A percentile compares a stretch with the other conserved stretches of the same genome.
Conservation (phyloP, 805 yeast genomes). For the Wickerhamomyces bovis region DNA sequence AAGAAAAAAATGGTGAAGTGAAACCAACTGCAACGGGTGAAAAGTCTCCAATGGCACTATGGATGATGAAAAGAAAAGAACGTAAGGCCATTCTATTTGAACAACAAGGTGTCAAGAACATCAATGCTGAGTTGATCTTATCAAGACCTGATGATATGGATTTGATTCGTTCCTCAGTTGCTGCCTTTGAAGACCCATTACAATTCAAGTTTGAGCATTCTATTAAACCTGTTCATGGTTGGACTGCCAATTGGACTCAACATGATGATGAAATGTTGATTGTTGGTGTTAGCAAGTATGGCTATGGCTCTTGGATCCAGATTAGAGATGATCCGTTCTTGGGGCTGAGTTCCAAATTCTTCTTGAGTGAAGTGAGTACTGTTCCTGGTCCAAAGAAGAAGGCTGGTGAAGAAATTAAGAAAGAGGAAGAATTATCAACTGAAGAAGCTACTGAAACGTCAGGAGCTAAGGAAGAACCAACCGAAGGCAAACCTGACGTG, state of each 20-base stretch:
- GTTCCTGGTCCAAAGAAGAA: constrained; percentile 29
- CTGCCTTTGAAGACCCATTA: constrained; percentile 53
- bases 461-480: constrained; percentile 2
- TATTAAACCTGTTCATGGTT: constrained; percentile 80
- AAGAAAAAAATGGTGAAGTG: constrained; percentile 31
- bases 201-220: constrained; percentile 52
- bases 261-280: constrained; percentile 83
- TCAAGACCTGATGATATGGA: constrained; percentile 84
- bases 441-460: constrained; percentile 14
- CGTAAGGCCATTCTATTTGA: constrained; percentile 88
- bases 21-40: constrained; percentile 24
- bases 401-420: constrained; percentile 7
- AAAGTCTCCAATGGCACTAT: constrained; percentile 41
- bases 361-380: constrained; percentile 44
- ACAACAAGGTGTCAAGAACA: constrained; percentile 76
- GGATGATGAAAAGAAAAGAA: constrained; percentile 69
- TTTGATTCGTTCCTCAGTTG: constrained; percentile 47
- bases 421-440: constrained; percentile 3
- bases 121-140: constrained; percentile 84
- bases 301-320: constrained; percentile 92
- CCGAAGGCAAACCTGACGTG: neutral
- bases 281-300: constrained; percentile 86
- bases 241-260: constrained; percentile 84
- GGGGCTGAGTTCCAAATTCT: constrained; percentile 79
- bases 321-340: constrained; percentile 93